Base-by-base conservation (phyloP, 768 basidiomycete genomes). In the Krasilnikovozyma curviuscula region DNA sequence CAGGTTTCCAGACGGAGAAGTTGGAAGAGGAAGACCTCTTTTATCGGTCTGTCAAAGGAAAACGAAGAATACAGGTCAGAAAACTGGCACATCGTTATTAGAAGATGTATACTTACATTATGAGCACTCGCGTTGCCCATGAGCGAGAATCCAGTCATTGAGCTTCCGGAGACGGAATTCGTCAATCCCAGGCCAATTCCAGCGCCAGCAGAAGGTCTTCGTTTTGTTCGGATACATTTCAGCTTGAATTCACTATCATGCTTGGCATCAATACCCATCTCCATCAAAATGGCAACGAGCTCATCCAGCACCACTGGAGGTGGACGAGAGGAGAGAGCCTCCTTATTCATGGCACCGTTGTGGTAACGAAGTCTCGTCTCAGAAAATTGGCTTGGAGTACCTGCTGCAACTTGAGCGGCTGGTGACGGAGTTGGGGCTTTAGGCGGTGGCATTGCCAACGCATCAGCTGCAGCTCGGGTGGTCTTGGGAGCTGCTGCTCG, bases 241-340 rank as follows among this genome's bases (percentile, higher is more conserved):
- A 79, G 79, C 69, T 85, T 89, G 68, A 74, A 97, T 60, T 93
- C 85, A 55, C 77, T 79, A 67, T 98, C 93, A 28, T 76, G 65
- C 57, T 80, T 75, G 50, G 89, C 73, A 49, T 89, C 86, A 46
- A 98, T 69, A 18, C 91, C 93, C 84, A 97, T 86, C 28, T 73
- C 74, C 56, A 76, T 73, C 52, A 98, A 70, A 12, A 88, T 80
- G 52, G 72, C 71, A 58, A 74, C 73, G 27, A 97, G 74, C 60
- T 86, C 83, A 51, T 71, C 74, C 69, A 97, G 83, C 30, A 97
- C 88, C 55, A 83, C 81, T 1, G 78, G 76, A 30, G 91, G 88
- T 8, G 77, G 69, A 19, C 76, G 72, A 3, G 78, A 83, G 29
- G 91, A 93, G 57, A 95, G 74, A 44, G 78, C 88, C 24, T 77